Evolutionary conservation across 768 basidiomycete genomes (phyloP).

Genomic region (Macrocybe gigantea): DNA sequence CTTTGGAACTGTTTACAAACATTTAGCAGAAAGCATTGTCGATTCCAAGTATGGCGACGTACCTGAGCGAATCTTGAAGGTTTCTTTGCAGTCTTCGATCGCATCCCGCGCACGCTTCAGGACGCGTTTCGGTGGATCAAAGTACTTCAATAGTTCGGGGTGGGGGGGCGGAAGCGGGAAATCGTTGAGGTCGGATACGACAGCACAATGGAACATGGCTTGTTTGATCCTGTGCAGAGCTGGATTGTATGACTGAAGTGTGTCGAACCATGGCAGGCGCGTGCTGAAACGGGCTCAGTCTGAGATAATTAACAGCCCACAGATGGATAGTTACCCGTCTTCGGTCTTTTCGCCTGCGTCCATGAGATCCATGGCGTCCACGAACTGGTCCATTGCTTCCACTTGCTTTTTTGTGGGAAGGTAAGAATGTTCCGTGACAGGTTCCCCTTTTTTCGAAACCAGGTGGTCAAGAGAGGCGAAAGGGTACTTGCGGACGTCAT

Average conservation of each 20-base stretch:
- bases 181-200: conserved; percentile 64
- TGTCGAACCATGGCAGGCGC: conserved; percentile 70
- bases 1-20: conserved; percentile 49
- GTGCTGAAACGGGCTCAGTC: conserved; percentile 33
- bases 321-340: conserved; percentile 48
- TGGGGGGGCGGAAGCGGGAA: conserved; percentile 84
- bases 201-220: conserved; percentile 85
- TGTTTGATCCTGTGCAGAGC: conserved; percentile 89
- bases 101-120: conserved; percentile 53
- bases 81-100: conserved; percentile 54
- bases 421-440: conserved; percentile 70
- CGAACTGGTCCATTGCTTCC: conserved; percentile 80
- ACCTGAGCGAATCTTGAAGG: conserved; percentile 80
- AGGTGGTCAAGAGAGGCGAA: conserved; percentile 79
- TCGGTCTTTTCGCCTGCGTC: conserved; percentile 71
- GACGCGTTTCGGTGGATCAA: conserved; percentile 68
- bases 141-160: conserved; percentile 77
- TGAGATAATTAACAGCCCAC: conserved; percentile 1
- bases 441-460: conserved; percentile 69
- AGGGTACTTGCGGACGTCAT: conserved; percentile 83
- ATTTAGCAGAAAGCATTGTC: background rate
- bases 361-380: conserved; percentile 87
- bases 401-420: conserved; percentile 76
- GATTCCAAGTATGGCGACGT: conserved; percentile 8
- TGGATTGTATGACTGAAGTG: conserved; percentile 78